Evolutionary conservation across 306 rosid genomes (phyloP).

Genomic region (Sesbania bispinosa): DNA sequence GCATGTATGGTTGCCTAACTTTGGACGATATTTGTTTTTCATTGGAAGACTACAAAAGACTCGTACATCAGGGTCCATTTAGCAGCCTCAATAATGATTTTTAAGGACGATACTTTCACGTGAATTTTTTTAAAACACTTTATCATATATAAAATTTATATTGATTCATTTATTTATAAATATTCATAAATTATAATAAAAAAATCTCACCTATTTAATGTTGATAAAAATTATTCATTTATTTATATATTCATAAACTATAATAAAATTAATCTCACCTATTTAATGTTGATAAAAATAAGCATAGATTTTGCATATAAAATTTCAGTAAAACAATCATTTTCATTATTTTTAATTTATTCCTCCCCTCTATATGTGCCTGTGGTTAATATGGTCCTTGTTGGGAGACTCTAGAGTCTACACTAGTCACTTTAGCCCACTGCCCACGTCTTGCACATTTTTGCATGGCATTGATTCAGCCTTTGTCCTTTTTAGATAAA

Average conservation of each 20-base stretch:
- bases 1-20: constrained; percentile 24
- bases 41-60: neutral
- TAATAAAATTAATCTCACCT: neutral
- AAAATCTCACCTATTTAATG: no score
- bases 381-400: neutral
- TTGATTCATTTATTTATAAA: no score
- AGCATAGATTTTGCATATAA: neutral
- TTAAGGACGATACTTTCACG: neutral
- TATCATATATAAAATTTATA: no score
- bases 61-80: neutral
- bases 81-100: constrained; percentile 28
- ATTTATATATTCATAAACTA: no score
- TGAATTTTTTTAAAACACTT: neutral
- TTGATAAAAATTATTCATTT: no score
- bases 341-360: neutral
- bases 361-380: neutral
- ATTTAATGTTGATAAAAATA: neutral
- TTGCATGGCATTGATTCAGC: constrained; percentile 22
- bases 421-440: neutral
- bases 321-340: neutral
- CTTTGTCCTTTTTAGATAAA: constrained; percentile 14
- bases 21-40: neutral
- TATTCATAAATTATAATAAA: neutral
- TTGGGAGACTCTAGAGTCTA: neutral
- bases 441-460: constrained; percentile 7